Base-by-base conservation (phyloP, 2,329 filamentous ascomycete genomes). In the Eurotiales sp. region DNA sequence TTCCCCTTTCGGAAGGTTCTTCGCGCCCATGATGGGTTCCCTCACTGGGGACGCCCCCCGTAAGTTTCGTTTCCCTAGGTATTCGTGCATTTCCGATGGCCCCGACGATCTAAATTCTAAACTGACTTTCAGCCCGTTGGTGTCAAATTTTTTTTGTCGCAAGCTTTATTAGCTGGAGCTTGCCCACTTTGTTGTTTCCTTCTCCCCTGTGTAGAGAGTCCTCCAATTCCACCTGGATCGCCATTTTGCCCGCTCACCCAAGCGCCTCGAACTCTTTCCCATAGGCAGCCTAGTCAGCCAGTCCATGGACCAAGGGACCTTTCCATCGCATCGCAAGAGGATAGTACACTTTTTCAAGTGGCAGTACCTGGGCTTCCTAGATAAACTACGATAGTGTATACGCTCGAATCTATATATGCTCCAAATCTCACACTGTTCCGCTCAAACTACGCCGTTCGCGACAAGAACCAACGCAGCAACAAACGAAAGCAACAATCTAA, bases 311-410 rank as follows among this genome's bases (percentile, higher is more conserved):
- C 32, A 39, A 8, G 32, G 49, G 30, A 49, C 51, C n/a, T 46
- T 49, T 25, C 22, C 36, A 39, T 49, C 46, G 21, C 51, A 49
- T n/a, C 51, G 40, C 45, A 53, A 53, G 46, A 53, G 46, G 34
- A 52, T 52, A 36, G 30, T 48, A 22, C 50, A 39, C 22, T 48
- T 48, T 45, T 48, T 52, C 50, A 52, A 48, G 50, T 52, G 45
- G 50, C 44, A 39, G 50, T 52, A 46, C n/a, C n/a, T n/a, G n/a
- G n/a, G n/a, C n/a, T n/a, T n/a, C n/a, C n/a, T n/a, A n/a, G n/a
- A n/a, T 42, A 51, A 37, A 34, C 34, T 15, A 37, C 34, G 17
- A 19, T 15, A 37, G n/a, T 36, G 15, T 36, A 36, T 19, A 36
- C 11, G 14, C 19, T 17, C 15, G 19, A 2, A 19, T 37, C 4